These are phyloP conservation scores for Chlamydomonas schloesseri DNA, from an alignment of 139 green algal genomes.

Conservation along the genomic window DNA sequence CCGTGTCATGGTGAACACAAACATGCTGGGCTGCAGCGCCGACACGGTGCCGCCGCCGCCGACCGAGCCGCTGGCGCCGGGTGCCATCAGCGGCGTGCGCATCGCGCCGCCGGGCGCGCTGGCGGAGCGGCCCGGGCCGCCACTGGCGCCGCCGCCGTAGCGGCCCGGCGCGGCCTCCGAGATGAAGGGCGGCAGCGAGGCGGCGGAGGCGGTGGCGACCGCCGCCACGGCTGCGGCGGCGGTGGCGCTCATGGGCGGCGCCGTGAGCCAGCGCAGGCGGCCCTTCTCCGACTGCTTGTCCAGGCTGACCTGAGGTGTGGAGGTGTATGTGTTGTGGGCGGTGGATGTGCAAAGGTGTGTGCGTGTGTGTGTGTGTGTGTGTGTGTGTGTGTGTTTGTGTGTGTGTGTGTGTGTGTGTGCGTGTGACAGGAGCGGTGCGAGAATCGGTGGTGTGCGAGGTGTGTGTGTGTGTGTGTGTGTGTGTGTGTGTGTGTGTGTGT, in stretches of 20 bases:
- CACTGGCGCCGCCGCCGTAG: too few species aligned
- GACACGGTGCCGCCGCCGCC: background rate
- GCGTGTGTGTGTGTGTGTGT: too few species aligned
- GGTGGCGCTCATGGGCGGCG: background rate
- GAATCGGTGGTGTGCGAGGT: too few species aligned
- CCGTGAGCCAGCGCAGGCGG: slow-evolving; percentile 28
- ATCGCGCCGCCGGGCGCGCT: too few species aligned
- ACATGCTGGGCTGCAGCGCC: background rate
- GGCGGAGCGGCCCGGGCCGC: too few species aligned
- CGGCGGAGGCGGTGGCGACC: background rate
- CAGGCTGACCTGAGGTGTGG: background rate
- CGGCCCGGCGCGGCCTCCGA: background rate
- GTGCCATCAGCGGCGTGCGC: background rate
- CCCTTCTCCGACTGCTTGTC: slow-evolving; percentile 43
- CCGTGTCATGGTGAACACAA: slow-evolving; percentile 10
- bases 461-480: too few species aligned
- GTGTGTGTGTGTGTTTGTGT: too few species aligned
- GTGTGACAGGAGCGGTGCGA: too few species aligned
- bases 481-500: too few species aligned
- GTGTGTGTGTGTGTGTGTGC: too few species aligned
- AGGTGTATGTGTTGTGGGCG: background rate
- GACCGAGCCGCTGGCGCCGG: background rate
- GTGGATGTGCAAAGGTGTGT: background rate
- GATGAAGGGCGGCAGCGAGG: background rate
- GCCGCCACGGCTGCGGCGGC: too few species aligned